Base-by-base conservation (phyloP, 805 yeast species). In the Maudiozyma bulderi region DNA sequence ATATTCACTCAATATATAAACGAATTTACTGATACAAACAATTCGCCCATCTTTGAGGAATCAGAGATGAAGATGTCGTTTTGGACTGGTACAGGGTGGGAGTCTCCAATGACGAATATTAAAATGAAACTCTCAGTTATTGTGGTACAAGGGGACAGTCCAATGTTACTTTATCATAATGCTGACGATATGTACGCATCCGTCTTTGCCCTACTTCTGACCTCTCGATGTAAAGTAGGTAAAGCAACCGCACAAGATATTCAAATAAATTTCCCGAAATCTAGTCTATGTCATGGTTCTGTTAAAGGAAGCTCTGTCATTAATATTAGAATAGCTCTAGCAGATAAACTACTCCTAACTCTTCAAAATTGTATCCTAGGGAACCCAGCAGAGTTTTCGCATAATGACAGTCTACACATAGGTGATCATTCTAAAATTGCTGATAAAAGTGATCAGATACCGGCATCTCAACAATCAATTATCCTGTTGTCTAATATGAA, bases 241-340 rank as follows among this genome's bases (percentile, higher is more conserved):
- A 57, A 54, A 43, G 52, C 62, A 2, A 54, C 65, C 1, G 67
- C 65, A 5, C 61, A 57, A 45, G 67, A 62, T 52, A 46, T 61
- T 40, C 67, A 62, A 42, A 31, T 61, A 5, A 40, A 52, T 8
- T 46, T 61, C 7, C 56, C 60, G 11, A 9, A 39, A 6, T 20
- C 42, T 3, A 15, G 29, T 26, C 7, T 26, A 15, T n/a, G 14
- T 29, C 13, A 10, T 39, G 42, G 30, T 8, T 28, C 30, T 14
- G 13, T 28, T 8, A 39, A 39, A 20, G 11, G 20, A 6, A 39
- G 42, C 20, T n/a, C 30, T 26, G n/a, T 28, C 14, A 26, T 39
- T 8, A 39, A 39, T 28, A 39, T 39, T 6, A 39, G 42, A 13
- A 39, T 29, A n/a, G 26, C 30, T 7, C 42, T 6, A 1, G 42